Base-by-base conservation (phyloP, 2,329 filamentous ascomycete genomes). In the Pseudogymnoascus sp. region DNA sequence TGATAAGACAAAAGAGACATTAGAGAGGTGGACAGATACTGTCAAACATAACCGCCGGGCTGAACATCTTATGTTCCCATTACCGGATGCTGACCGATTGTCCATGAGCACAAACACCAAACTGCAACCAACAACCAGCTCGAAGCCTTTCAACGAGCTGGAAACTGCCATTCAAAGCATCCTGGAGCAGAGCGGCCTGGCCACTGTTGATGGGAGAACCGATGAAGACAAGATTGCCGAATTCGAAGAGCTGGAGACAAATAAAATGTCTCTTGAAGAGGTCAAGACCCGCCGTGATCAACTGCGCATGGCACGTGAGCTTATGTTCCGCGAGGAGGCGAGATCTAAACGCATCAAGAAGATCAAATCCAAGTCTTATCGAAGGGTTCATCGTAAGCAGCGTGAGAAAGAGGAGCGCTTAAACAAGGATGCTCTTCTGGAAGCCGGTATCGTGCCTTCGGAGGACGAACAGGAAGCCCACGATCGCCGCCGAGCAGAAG, bases 361-460 rank as follows among this genome's bases (percentile, higher is more conserved):
- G 78, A 99, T 99, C 76, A 99, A 99, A 79, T 95, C 89, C 71
- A 99, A 96, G 73, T 83, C 91, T 0, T 99, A 95, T 71, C 89
- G 92, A 60, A 86, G 92, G 45, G 87, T 97, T 12, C 92, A 97
- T 73, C 85, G 92, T 35, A 96, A 88, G 70, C 89, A 88, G 70
- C 78, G 83, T 12, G 82, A 86, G 70, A 79, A 78, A 63, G 69
- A 81, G 61, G 78, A 81, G 57, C 75, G 82, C 62, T 74, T 79
- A 56, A 82, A 86, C 65, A 76, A 77, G 59, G 77, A 82, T 61
- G 79, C 80, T 37, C 73, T 85, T 58, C 75, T 77, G 52, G 82
- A 83, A 57, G 80, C 80, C 15, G 83, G 82, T 3, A 75, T 83
- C 57, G 78, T 84, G 62, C 73, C 82, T 34, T 83, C 82, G 13